Percentiles rank a stretch among this genome's conserved stretches.
Conservation (phyloP, 192 early-diverging fungal species). For the Diversispora epigaea region DNA sequence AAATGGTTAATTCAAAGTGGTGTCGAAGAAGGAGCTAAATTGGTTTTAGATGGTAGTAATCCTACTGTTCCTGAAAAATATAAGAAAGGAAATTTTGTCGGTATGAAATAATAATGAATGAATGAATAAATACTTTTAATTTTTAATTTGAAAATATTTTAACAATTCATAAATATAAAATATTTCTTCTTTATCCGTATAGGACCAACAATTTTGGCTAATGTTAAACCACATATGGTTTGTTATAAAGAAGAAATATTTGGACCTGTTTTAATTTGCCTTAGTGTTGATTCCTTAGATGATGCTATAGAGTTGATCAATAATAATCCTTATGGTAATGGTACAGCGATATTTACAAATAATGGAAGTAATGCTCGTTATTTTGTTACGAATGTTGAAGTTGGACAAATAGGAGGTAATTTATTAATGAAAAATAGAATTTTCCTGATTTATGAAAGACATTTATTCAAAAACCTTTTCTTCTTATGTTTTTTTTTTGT, state of each 20-base stretch:
- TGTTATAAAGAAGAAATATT: constrained; percentile 96
- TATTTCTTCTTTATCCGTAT: neutral
- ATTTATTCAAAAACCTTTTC: too few relatives aligned
- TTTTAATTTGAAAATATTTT: neutral
- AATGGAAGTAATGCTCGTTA: constrained; percentile 84
- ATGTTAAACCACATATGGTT: constrained; percentile 75
- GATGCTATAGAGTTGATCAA: constrained; percentile 91
- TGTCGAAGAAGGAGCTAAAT: constrained; percentile 80
- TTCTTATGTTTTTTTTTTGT: constrained; percentile 45
- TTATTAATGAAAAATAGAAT: constrained; percentile 59
- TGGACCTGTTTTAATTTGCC: constrained; percentile 85
- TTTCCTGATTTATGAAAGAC: neutral
- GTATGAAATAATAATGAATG: constrained; percentile 25
- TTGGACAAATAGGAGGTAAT: constrained; percentile 89
- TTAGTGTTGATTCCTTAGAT: constrained; percentile 83
- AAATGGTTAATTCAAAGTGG: constrained; percentile 77
- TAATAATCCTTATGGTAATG: constrained; percentile 85
- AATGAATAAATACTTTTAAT: neutral
- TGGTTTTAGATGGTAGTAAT: constrained; percentile 88
- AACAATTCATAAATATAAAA: too few relatives aligned
- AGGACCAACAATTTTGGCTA: constrained; percentile 84
- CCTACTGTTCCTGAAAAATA: constrained; percentile 65
- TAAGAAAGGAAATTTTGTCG: constrained; percentile 93
- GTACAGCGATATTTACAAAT: constrained; percentile 86
- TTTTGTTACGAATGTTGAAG: constrained; percentile 87